Conservation (phyloP, 345 rosid species). For the Erysimum cheiranthoides region DNA sequence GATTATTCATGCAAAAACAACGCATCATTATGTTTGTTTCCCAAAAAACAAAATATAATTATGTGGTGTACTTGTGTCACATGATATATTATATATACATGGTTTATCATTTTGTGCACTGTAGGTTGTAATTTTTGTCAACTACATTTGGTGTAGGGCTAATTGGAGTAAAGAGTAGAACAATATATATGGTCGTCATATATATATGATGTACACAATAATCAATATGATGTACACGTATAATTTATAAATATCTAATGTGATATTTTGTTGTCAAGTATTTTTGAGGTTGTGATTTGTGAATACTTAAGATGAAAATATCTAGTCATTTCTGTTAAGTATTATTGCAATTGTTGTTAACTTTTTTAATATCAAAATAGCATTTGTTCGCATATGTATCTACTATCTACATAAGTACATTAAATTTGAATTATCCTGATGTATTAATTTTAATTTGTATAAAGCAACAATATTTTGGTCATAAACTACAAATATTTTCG, state of each 20-base stretch:
- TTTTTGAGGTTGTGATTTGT: constrained; percentile 37
- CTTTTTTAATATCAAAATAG: background rate
- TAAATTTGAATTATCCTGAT: background rate
- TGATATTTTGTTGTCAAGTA: constrained; percentile 8
- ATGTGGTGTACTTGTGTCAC: constrained; percentile 46
- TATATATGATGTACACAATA: constrained; percentile 4
- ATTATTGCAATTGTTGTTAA: background rate
- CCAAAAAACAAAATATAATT: constrained; percentile 40
- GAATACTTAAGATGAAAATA: constrained; percentile 9
- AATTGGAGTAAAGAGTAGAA: constrained; percentile 27
- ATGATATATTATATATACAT: constrained; percentile 28
- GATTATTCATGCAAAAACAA: constrained; percentile 45
- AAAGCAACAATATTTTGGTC: background rate
- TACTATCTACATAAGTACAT: background rate
- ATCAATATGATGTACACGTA: constrained; percentile 16
- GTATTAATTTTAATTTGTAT: background rate
- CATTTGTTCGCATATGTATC: background rate
- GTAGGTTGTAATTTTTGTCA: constrained; percentile 17
- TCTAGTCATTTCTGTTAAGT: constrained; percentile 4
- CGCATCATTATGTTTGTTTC: constrained; percentile 47
- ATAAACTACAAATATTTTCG: background rate
- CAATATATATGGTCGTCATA: constrained; percentile 1
- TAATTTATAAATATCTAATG: constrained; percentile 18
- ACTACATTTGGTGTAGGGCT: constrained; percentile 42
- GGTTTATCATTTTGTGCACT: constrained; percentile 43